Evolutionary conservation across 2,329 filamentous ascomycete species (phyloP), one percentile per base, ranked within the genome.

Genomic region (Aspergillus pseudoviridinutans): DNA sequence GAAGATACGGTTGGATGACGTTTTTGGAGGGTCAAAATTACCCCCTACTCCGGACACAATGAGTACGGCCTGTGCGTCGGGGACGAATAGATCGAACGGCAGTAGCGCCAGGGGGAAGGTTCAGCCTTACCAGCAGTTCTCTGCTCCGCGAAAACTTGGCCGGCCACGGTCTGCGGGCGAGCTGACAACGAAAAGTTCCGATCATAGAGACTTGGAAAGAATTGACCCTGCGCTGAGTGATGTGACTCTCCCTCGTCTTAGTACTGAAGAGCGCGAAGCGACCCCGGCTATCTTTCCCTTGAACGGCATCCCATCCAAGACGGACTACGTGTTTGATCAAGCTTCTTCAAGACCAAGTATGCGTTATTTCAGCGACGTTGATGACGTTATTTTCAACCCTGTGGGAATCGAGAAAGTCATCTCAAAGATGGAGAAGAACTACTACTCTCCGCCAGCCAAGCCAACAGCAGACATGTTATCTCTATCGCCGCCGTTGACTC

Each of bases 31-130:
- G 4, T 61, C 68, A 10, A 69, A 66, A 17, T 64, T 77, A 4
- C 75, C 75, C 22, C 75, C 74, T 12, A 77, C 75, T 1, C 75
- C 75, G 3, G 75, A 77, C 53, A 77, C 75, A 1, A 77, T 77
- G 75, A 76, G 72, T 50, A 77, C 74, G 2, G 71, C 72, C 50
- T 66, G 71, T 52, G 68, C 67, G 24, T 64, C 63, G 7, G 65
- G 64, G 1, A 65, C 66, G 14, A 71, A 71, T 42, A 59, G 69
- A 25, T 76, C 74, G 1, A 71, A 74, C 47, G 65, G 68, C 22
- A 77, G 73, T 51, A 71, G 72, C 52, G 61, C 64, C 29, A 66
- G 64, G 1, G 69, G 67, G 28, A 71, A 67, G 51, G 66, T 66
- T 42, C 61, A 61, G 12, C 53, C 58, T 22, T 67, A 71, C 24